Evolutionary conservation across 257 asterid species (phyloP).

Genomic region (Jacaranda copaia): DNA sequence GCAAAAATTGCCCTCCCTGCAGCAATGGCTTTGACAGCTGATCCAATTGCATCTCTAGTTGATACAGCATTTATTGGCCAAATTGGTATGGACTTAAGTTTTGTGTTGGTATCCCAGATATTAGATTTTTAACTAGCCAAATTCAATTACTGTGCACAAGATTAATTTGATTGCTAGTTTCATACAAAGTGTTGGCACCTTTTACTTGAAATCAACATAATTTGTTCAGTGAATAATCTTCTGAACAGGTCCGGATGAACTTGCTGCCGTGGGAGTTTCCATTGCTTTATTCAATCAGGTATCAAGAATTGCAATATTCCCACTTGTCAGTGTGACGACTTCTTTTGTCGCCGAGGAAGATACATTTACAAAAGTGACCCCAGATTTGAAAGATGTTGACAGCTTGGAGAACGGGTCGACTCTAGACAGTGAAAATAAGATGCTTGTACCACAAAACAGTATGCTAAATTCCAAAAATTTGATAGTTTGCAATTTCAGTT

Average conservation of each 20-base stretch:
- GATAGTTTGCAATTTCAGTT: not conserved
- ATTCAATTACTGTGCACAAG: too few species aligned
- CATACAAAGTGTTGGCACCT: not conserved
- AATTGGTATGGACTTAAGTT: conserved; percentile 53
- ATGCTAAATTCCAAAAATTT: conserved; percentile 5
- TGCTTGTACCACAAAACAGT: conserved; percentile 58
- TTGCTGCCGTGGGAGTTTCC: conserved; percentile 79
- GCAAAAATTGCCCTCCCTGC: conserved; percentile 72
- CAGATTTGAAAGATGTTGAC: conserved; percentile 36
- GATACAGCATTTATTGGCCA: conserved; percentile 87
- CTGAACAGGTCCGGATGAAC: conserved; percentile 62
- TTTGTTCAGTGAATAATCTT: not conserved
- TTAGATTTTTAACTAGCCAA: not conserved
- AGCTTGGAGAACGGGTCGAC: conserved; percentile 42
- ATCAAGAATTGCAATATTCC: conserved; percentile 71
- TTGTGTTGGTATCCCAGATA: not conserved
- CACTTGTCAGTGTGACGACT: conserved; percentile 75
- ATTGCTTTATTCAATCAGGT: conserved; percentile 79
- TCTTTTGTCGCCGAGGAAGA: conserved; percentile 82
- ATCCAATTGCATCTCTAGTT: conserved; percentile 85
- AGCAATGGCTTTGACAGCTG: conserved; percentile 83
- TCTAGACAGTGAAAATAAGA: conserved; percentile 51
- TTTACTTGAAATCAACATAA: not conserved
- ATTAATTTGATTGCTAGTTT: not conserved
- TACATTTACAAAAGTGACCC: conserved; percentile 30